phyloP scores from a whole-genome alignment of 2,329 filamentous ascomycete species.

The Monascus ruber region DNA sequence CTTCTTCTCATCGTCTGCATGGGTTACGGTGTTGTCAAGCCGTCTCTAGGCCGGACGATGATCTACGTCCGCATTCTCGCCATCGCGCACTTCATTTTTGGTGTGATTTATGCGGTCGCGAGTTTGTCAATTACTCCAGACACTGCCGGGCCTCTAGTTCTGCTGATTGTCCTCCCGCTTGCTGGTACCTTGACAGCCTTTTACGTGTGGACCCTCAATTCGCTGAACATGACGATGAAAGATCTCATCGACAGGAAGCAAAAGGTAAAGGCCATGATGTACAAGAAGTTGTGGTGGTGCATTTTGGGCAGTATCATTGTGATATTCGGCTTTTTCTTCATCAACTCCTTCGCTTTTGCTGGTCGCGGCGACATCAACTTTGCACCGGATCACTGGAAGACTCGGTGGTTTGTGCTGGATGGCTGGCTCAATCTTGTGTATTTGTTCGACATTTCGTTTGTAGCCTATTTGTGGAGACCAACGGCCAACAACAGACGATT shows the following conservation, averaged over 20 bases:
- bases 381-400: slow-evolving; percentile 94
- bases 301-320: slow-evolving; percentile 85
- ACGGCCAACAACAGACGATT: slow-evolving; percentile 95
- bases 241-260: slow-evolving; percentile 92
- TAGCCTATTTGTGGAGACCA: slow-evolving; percentile 92
- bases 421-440: slow-evolving; percentile 97
- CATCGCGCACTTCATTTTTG: slow-evolving; percentile 87
- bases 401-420: slow-evolving; percentile 91
- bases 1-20: slow-evolving; percentile 95
- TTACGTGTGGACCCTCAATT: slow-evolving; percentile 98
- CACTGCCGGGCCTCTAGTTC: slow-evolving; percentile 74
- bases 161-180: slow-evolving; percentile 85
- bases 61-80: slow-evolving; percentile 84
- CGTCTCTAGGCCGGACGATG: slow-evolving; percentile 84
- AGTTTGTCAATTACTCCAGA: slow-evolving; percentile 84
- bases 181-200: slow-evolving; percentile 89
- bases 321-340: slow-evolving; percentile 97
- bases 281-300: slow-evolving; percentile 97
- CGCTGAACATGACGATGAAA: slow-evolving; percentile 87
- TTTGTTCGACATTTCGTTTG: slow-evolving; percentile 80
- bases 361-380: slow-evolving; percentile 76
- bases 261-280: slow-evolving; percentile 87
- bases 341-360: slow-evolving; percentile 93
- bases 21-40: slow-evolving; percentile 97
- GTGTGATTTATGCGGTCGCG: slow-evolving; percentile 82